These are phyloP conservation scores for Sclerotinia spermophila DNA, from an alignment of 2,329 filamentous ascomycete species.

Conservation along the genomic window DNA sequence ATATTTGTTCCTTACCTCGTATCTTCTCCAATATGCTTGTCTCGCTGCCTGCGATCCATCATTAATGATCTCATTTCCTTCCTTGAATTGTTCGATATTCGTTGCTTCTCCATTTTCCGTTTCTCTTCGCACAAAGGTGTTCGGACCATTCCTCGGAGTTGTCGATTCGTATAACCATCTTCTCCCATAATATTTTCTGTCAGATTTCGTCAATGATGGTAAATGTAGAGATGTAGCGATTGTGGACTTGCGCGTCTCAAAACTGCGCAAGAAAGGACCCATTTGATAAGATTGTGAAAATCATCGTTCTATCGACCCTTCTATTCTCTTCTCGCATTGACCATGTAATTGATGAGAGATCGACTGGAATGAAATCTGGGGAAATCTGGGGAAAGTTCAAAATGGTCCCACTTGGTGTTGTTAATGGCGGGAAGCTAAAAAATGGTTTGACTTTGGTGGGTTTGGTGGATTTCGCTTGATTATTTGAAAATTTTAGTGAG, in stretches of 20 bases:
- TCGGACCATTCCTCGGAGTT: neutral
- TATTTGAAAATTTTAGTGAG: slow-evolving; percentile 7
- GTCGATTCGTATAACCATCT: neutral
- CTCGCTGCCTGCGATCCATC: neutral
- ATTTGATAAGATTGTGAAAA: neutral
- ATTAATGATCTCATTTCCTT: neutral
- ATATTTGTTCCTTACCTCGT: neutral
- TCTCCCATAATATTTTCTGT: neutral
- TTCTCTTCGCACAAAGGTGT: neutral
- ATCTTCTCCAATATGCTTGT: slow-evolving; percentile 1
- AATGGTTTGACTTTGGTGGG: neutral
- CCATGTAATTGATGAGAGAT: slow-evolving; percentile 8
- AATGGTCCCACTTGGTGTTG: slow-evolving; percentile 14
- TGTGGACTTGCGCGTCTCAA: slow-evolving; percentile 8
- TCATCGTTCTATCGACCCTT: neutral
- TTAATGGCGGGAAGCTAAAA: slow-evolving; percentile 10
- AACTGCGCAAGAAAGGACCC: neutral
- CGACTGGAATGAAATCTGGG: neutral
- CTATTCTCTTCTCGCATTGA: slow-evolving; percentile 1
- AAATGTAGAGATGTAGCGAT: neutral
- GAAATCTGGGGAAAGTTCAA: slow-evolving; percentile 4
- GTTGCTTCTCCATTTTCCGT: neutral
- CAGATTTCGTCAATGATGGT: neutral
- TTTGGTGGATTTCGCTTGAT: slow-evolving; percentile 11
- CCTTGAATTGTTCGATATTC: neutral